Base-by-base conservation (phyloP, 768 basidiomycete genomes). In the Strobilomyces confusus region DNA sequence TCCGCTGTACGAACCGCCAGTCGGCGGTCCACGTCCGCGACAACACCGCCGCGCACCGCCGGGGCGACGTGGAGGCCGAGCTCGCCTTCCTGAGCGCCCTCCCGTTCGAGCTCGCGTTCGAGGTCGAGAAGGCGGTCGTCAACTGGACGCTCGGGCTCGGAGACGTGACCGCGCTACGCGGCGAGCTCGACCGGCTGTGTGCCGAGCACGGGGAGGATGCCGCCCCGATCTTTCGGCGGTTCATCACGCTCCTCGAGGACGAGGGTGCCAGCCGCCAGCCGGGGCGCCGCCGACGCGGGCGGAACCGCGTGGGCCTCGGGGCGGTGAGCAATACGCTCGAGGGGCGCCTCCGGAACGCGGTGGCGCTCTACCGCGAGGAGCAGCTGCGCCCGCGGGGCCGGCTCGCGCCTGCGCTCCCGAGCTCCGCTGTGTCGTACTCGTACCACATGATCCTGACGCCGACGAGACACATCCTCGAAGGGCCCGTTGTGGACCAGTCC, bases 391-490 rank as follows among this genome's bases (percentile, higher is more conserved):
- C 68, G 1, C 58, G 49, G 38, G 58, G 64, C 36, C 63, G 58
- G 14, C 64, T 69, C 23, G 64, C 59, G 1, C 63, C 57, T 0
- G 52, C 62, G 14, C 63, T 59, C 15, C 20, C 54, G 15, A 49
- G 58, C 17, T 49, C 59, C 4, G 64, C 51, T 4, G 36, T 69
- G 12, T 68, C 67, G 12, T 66, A 73, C 29, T 61, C 74, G 0
- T 75, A 71, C 45, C 73, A 76, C 20, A 58, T 75, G 42, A 58
- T 72, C 46, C 52, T 77, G 5, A 78, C 77, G 0, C 76, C 76
- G 2, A 70, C 74, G 9, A 65, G 70, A 1, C 32, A 68, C 29
- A 65, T 73, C 44, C 56, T 77, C 33, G 74, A 75, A 58, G 75
- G 72, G 1, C 76, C 76, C 4, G 59, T 69, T 9, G 56, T 60